phyloP scores from a whole-genome alignment of 2,329 filamentous ascomycete species.

The Xylariaceae sp. region DNA sequence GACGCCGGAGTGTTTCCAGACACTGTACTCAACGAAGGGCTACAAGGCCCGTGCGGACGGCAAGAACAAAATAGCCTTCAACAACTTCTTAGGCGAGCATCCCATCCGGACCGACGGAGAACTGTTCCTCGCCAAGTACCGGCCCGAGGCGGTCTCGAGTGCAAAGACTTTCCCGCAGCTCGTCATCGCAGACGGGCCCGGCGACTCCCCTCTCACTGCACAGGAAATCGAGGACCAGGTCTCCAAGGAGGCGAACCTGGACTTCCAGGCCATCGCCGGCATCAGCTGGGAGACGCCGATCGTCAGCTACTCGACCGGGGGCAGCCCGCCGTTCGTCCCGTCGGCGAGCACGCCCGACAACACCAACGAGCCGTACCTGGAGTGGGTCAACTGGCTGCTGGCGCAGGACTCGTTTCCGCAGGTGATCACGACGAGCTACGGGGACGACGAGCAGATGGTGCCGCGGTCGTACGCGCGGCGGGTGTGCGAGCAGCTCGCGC shows the following conservation, averaged over 20 bases:
- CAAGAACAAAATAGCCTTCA: slow-evolving; percentile 48
- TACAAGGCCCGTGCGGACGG: slow-evolving; percentile 49
- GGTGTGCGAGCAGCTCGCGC: slow-evolving; percentile 57
- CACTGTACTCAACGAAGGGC: slow-evolving; percentile 56
- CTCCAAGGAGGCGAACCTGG: slow-evolving; percentile 37
- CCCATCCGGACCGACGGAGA: slow-evolving; percentile 49
- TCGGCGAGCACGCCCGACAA: slow-evolving; percentile 28
- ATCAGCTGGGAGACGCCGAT: slow-evolving; percentile 36
- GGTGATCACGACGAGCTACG: slow-evolving; percentile 61
- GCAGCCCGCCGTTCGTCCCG: slow-evolving; percentile 37
- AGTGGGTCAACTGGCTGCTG: slow-evolving; percentile 55
- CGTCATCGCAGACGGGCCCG: slow-evolving; percentile 39
- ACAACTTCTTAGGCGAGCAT: slow-evolving; percentile 50
- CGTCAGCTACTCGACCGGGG: slow-evolving; percentile 38
- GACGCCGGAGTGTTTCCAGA: slow-evolving; percentile 56
- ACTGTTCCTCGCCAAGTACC: slow-evolving; percentile 41
- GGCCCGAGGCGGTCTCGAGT: slow-evolving; percentile 39
- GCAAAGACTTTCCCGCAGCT: slow-evolving; percentile 39
- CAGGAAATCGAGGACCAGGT: slow-evolving; percentile 25
- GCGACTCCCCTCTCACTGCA: slow-evolving; percentile 32
- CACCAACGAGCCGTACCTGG: slow-evolving; percentile 60
- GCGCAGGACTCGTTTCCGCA: slow-evolving; percentile 51
- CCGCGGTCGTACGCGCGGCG: slow-evolving; percentile 53
- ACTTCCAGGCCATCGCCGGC: slow-evolving; percentile 37
- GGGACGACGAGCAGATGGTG: slow-evolving; percentile 60